Percentiles rank a stretch among this genome's conserved stretches.
Conservation (phyloP, 2,329 filamentous ascomycete species). For the Pseudogymnoascus sp. region DNA sequence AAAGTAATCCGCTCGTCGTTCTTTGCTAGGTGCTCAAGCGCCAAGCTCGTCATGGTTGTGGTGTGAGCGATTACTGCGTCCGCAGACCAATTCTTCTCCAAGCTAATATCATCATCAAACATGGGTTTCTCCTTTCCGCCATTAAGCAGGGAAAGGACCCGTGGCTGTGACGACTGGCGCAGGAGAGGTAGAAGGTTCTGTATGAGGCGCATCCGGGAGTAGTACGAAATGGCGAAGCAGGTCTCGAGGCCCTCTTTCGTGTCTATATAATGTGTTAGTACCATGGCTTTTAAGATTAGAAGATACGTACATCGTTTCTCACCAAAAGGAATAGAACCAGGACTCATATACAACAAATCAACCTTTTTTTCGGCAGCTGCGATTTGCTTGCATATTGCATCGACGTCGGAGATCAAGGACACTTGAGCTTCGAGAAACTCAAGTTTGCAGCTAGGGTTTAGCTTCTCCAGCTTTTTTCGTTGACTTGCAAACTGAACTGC, state of each 20-base stretch:
- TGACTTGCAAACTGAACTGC: neutral
- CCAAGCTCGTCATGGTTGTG: constrained; percentile 43
- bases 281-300: constrained; percentile 11
- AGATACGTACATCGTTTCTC: constrained; percentile 21
- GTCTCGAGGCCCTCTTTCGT: constrained; percentile 49
- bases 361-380: constrained; percentile 34
- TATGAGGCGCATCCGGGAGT: constrained; percentile 49
- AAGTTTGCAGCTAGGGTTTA: constrained; percentile 38
- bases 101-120: constrained; percentile 37
- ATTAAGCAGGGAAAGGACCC: constrained; percentile 47
- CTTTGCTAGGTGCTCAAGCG: constrained; percentile 41
- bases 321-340: constrained; percentile 30
- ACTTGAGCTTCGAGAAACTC: constrained; percentile 43
- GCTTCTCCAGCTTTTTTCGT: constrained; percentile 32
- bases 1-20: constrained; percentile 35
- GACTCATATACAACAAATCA: constrained; percentile 40
- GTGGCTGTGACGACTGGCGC: constrained; percentile 34
- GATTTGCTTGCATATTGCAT: constrained; percentile 40
- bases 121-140: constrained; percentile 45
- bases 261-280: constrained; percentile 32
- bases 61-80: constrained; percentile 37
- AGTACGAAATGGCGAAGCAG: constrained; percentile 44
- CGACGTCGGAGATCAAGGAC: constrained; percentile 42
- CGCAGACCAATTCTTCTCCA: constrained; percentile 29
- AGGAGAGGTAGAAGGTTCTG: constrained; percentile 50